Conservation (phyloP, 768 basidiomycete species). For the Erythrobasidium yunnanense region DNA sequence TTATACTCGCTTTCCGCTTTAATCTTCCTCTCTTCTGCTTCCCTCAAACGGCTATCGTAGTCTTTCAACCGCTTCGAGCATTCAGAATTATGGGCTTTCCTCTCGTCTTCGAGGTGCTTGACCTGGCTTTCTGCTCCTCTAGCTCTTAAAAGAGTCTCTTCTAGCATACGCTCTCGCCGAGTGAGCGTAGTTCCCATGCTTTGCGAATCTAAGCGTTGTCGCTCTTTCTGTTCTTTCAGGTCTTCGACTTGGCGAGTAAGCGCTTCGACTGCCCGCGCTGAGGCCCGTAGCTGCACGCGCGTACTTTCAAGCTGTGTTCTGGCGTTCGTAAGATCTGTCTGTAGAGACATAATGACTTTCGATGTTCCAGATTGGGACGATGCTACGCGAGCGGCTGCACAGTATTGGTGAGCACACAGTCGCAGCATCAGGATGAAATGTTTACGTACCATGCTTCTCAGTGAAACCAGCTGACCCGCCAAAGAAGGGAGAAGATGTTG, state of each 20-base stretch:
- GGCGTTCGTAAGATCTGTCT: constrained; percentile 22
- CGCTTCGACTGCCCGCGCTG: constrained; percentile 18
- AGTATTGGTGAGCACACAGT: too few species aligned
- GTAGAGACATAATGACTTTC: constrained; percentile 21
- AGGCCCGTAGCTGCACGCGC: constrained; percentile 5
- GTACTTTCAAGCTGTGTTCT: constrained; percentile 16
- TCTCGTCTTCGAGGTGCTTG: constrained; percentile 9
- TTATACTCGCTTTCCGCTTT: constrained; percentile 18
- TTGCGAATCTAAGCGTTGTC: constrained; percentile 8
- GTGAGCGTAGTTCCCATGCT: constrained; percentile 6
- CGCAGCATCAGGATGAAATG: background rate
- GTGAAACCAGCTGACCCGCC: constrained; percentile 21
- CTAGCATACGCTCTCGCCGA: constrained; percentile 17
- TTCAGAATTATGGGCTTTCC: constrained; percentile 9
- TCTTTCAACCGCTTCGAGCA: background rate
- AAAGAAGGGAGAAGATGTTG: constrained; percentile 24
- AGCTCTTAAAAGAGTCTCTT: constrained; percentile 19
- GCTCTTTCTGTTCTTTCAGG: constrained; percentile 15
- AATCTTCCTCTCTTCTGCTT: constrained; percentile 17
- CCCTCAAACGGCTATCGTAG: constrained; percentile 1
- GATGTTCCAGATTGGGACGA: constrained; percentile 24
- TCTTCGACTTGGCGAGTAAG: constrained; percentile 21
- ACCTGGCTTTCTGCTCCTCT: constrained; percentile 1
- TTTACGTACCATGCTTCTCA: constrained; percentile 18
- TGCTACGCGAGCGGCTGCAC: constrained; percentile 16